Percentiles rank a stretch among this genome's conserved stretches.
phyloP scores from a whole-genome alignment of 257 asterid genomes.

The Solanum ahanhuiri region DNA sequence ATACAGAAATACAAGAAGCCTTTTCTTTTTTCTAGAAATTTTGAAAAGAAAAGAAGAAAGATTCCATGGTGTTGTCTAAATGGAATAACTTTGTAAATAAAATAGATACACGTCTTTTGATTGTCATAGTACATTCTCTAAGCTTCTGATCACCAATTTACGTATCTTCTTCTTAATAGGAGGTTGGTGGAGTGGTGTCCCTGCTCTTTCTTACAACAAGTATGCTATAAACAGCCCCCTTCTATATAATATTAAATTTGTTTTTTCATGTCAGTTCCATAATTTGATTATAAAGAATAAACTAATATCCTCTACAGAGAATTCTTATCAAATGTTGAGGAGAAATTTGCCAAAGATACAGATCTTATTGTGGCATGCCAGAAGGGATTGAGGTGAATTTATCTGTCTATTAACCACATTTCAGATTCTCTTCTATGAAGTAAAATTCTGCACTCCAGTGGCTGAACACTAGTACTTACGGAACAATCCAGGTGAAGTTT shows the following conservation, averaged over 20 bases:
- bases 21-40: too few relatives aligned
- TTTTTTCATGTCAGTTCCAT: background rate
- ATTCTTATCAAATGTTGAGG: constrained; percentile 57
- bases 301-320: constrained; percentile 28
- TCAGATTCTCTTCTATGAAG: background rate
- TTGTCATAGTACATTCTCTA: background rate
- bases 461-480: background rate
- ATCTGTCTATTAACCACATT: background rate
- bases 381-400: constrained; percentile 85
- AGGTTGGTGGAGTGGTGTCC: constrained; percentile 99
- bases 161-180: constrained; percentile 27
- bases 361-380: constrained; percentile 92
- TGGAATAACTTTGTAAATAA: too few relatives aligned
- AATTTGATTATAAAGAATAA: background rate
- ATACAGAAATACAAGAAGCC: background rate
- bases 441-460: background rate
- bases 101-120: too few relatives aligned
- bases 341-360: constrained; percentile 66
- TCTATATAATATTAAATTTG: background rate
- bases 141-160: background rate
- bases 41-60: too few relatives aligned
- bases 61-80: too few relatives aligned
- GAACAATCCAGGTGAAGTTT: background rate
- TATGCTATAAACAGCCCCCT: constrained; percentile 14
- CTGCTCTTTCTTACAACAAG: constrained; percentile 62